A percentile compares a stretch with the other conserved stretches of the same genome.
Evolutionary conservation across 352 stramenopile species (phyloP).

Genomic region (Globisporangium abappressorium): DNA sequence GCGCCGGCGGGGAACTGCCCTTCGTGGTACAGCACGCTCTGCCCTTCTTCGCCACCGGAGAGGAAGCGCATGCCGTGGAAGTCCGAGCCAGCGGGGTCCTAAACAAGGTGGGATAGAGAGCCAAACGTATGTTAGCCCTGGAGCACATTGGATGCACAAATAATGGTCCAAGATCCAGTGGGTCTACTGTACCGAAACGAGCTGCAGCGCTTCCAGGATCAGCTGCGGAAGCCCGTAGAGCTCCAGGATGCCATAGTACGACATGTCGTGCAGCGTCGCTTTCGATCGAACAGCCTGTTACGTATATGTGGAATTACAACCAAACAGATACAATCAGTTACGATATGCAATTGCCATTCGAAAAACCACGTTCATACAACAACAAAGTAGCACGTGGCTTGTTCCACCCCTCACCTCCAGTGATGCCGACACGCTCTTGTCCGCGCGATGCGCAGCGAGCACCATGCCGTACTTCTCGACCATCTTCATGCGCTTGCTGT

Average conservation of each 20-base stretch:
- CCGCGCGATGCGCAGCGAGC: constrained; percentile 40
- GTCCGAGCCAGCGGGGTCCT: constrained; percentile 58
- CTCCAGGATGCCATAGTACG: constrained; percentile 69
- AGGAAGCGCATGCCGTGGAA: constrained; percentile 61
- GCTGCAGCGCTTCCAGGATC: constrained; percentile 57
- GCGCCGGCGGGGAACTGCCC: constrained; percentile 54
- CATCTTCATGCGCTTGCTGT: constrained; percentile 80
- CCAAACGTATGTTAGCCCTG: background rate
- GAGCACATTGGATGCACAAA: background rate
- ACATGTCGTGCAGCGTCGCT: constrained; percentile 55
- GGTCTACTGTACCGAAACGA: constrained; percentile 30
- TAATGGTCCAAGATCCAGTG: too few relatives aligned
- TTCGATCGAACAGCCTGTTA: constrained; percentile 39
- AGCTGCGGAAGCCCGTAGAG: constrained; percentile 53
- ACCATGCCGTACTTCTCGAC: constrained; percentile 40
- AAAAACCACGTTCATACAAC: background rate
- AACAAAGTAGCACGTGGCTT: constrained; percentile 3
- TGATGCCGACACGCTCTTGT: constrained; percentile 66
- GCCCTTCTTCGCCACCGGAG: constrained; percentile 46
- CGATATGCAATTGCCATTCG: background rate
- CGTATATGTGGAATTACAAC: background rate
- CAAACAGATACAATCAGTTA: background rate
- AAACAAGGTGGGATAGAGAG: background rate
- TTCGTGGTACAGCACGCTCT: constrained; percentile 50
- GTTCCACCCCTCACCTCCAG: constrained; percentile 19